A percentile compares a stretch with the other conserved stretches of the same genome.
Conservation (phyloP, 176 grass and related monocot genomes). For the Thinopyrum elongatum region DNA sequence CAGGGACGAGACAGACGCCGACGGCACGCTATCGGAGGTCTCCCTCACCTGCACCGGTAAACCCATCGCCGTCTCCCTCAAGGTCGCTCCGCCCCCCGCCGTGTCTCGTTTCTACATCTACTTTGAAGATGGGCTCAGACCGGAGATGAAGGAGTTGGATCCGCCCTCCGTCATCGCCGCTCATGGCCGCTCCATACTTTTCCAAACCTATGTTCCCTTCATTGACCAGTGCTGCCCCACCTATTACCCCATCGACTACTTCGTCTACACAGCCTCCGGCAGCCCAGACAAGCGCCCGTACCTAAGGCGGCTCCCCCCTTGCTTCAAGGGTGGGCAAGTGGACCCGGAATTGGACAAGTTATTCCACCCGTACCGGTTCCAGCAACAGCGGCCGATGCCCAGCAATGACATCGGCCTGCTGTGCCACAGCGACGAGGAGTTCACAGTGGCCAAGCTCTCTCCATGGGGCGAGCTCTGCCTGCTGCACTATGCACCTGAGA, state of each 20-base stretch:
- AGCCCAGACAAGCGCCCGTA: not conserved
- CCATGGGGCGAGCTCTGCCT: not conserved
- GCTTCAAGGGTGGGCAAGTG: not conserved
- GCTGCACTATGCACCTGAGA: not conserved
- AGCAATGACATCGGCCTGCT: not conserved
- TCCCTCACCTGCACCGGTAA: not conserved
- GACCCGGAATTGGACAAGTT: not conserved
- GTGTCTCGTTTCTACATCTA: not conserved
- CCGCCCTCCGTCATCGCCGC: not conserved
- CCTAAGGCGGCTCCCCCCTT: not conserved
- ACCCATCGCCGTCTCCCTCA: not conserved
- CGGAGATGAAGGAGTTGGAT: rapidly evolving
- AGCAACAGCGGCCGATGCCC: not conserved
- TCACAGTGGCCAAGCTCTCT: conserved; percentile 17
- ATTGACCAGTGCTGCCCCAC: not conserved
- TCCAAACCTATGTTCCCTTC: not conserved
- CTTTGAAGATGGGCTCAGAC: not conserved
- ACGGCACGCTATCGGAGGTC: not conserved
- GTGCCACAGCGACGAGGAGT: not conserved
- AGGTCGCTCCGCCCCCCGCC: not conserved
- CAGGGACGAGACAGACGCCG: not conserved
- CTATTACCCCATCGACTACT: not conserved
- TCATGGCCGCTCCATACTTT: conserved; percentile 24
- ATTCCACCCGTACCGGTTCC: not conserved
- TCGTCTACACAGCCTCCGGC: conserved; percentile 9